Conservation (phyloP, 2,329 filamentous ascomycete species). For the Arthrobotrys pseudoclavata region DNA sequence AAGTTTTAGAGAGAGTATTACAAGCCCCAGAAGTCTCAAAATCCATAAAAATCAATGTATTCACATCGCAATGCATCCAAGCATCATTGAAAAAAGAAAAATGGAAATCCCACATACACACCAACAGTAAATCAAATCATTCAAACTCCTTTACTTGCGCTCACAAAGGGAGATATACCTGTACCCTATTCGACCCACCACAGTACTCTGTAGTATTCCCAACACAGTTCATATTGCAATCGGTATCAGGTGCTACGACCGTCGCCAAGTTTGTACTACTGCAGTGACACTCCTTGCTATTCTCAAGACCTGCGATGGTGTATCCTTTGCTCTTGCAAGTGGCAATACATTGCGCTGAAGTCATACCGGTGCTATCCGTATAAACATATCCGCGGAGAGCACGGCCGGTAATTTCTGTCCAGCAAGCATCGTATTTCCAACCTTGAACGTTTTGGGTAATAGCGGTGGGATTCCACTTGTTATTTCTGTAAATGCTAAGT, state of each 20-base stretch:
- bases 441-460: constrained; percentile 28
- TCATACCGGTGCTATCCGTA: constrained; percentile 38
- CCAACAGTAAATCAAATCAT: constrained; percentile 2
- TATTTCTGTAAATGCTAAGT: constrained; percentile 62
- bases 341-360: constrained; percentile 10
- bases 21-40: background rate
- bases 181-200: constrained; percentile 30
- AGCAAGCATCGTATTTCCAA: constrained; percentile 39
- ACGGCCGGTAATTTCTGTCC: constrained; percentile 40
- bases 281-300: constrained; percentile 41
- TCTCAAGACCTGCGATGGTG: constrained; percentile 31
- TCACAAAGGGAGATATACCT: constrained; percentile 42
- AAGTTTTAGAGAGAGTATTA: constrained; percentile 1
- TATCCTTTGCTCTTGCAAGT: constrained; percentile 46
- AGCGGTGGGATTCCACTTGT: constrained; percentile 27
- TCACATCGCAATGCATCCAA: constrained; percentile 16
- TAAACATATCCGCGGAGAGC: constrained; percentile 37
- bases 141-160: background rate
- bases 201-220: constrained; percentile 44
- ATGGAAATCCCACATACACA: constrained; percentile 10
- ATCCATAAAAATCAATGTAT: background rate
- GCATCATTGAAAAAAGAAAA: background rate
- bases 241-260: background rate
- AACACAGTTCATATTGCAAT: constrained; percentile 39
- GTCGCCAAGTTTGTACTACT: constrained; percentile 34